Evolutionary conservation across 2,329 filamentous ascomycete species (phyloP).

Genomic region (Nannizziopsis barbatae): DNA sequence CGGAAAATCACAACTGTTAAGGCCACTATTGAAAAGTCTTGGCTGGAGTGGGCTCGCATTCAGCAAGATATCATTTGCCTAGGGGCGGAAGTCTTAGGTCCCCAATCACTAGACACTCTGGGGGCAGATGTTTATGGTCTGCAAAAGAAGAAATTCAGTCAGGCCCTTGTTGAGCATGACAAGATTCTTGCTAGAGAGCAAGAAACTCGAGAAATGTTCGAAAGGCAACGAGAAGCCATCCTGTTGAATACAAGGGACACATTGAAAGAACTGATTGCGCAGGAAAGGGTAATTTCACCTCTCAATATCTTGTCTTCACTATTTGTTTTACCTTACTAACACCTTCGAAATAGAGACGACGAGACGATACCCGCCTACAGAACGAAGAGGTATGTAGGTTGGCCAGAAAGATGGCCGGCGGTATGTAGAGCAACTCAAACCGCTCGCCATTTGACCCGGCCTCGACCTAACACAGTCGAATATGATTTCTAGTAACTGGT

Average conservation of each 20-base stretch:
- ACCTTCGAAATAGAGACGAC: constrained; percentile 13
- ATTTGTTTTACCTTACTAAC: not conserved
- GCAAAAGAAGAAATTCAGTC: constrained; percentile 11
- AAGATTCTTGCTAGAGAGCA: not conserved
- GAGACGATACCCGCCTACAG: constrained; percentile 15
- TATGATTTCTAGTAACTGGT: too few species aligned
- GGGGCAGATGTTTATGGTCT: not conserved
- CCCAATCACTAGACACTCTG: constrained; percentile 1
- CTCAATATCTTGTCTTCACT: not conserved
- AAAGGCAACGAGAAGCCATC: constrained; percentile 10
- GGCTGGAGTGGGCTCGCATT: constrained; percentile 18
- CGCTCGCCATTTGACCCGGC: too few species aligned
- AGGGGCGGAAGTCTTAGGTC: constrained; percentile 15
- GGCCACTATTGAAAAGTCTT: constrained; percentile 9
- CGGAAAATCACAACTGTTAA: not conserved
- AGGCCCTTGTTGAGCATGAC: constrained; percentile 5
- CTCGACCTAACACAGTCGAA: too few species aligned
- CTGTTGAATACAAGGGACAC: constrained; percentile 6
- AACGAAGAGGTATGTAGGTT: constrained; percentile 16
- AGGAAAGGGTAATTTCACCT: constrained; percentile 14
- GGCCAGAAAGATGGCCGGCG: constrained; percentile 15
- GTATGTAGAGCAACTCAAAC: constrained; percentile 1
- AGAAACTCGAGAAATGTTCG: constrained; percentile 1
- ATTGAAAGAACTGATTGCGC: constrained; percentile 11
- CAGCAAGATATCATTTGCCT: constrained; percentile 18